Conservation (phyloP, 768 basidiomycete species). For the Artomyces pyxidatus region DNA sequence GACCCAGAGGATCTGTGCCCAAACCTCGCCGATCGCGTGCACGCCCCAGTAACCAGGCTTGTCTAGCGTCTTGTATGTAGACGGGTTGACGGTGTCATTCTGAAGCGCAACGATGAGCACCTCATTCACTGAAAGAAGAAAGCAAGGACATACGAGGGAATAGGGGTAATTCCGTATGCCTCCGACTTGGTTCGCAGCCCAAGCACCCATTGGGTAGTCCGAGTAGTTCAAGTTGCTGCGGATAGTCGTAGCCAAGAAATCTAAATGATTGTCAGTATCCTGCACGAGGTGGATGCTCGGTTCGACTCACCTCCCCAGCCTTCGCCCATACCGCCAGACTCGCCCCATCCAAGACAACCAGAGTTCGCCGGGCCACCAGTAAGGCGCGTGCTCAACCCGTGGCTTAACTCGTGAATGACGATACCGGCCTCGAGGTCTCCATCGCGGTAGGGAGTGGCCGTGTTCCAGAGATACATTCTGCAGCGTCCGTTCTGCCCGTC, state of each 20-base stretch:
- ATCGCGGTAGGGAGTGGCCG: slow-evolving; percentile 82
- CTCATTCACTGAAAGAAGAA: neutral
- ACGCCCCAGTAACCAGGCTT: slow-evolving; percentile 93
- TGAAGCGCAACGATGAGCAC: slow-evolving; percentile 15
- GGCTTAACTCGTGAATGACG: slow-evolving; percentile 83
- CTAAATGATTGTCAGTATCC: slow-evolving; percentile 22
- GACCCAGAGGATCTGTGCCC: slow-evolving; percentile 89
- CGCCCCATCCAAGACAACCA: slow-evolving; percentile 92
- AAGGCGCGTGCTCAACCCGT: slow-evolving; percentile 88
- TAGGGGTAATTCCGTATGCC: slow-evolving; percentile 91
- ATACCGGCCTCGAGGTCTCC: slow-evolving; percentile 96
- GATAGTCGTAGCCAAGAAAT: slow-evolving; percentile 83
- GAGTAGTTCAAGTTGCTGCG: slow-evolving; percentile 66
- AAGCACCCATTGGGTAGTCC: slow-evolving; percentile 88
- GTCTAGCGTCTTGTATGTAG: slow-evolving; percentile 91
- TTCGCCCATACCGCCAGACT: slow-evolving; percentile 96
- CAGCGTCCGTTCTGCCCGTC: slow-evolving; percentile 84
- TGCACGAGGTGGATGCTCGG: neutral
- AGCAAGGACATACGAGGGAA: slow-evolving; percentile 40
- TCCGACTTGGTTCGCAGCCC: slow-evolving; percentile 71
- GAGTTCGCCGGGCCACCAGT: slow-evolving; percentile 93
- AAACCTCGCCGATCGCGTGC: slow-evolving; percentile 89
- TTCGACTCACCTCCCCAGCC: slow-evolving; percentile 81
- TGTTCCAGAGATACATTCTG: slow-evolving; percentile 97
- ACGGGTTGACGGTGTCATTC: slow-evolving; percentile 73